Evolutionary conservation across 2,329 filamentous ascomycete species (phyloP), one percentile per base, ranked within the genome.

Genomic region (Fusarium sp.): DNA sequence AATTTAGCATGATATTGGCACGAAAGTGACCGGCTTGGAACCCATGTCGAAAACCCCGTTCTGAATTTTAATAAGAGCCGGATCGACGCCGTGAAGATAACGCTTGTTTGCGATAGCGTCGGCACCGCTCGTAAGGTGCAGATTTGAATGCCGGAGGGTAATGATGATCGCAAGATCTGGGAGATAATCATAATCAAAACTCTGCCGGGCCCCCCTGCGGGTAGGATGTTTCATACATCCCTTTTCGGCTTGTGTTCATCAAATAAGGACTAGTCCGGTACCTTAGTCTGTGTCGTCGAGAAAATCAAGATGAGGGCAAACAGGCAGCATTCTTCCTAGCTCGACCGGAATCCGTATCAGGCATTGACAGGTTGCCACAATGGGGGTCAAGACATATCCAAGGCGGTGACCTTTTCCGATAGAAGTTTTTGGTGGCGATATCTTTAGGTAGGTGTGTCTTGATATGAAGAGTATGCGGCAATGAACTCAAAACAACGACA

Each of bases 131-230:
- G 38, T 15, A 42, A 42, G 49, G 63, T 55, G 34, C 46, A 66
- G 50, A 53, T 67, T 63, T 36, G 57, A 68, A 46, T 71, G 63
- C 67, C 67, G 67, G 66, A 40, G 51, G 50, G 51, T 53, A 57
- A 57, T 65, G 63, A 45, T 68, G 45, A 68, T 68, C 63, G 44
- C 36, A 46, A 71, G 68, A 71, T 71, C 68, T 68, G 24, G 55
- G 50, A 66, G 68, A 66, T 58, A 69, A 74, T 58, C 54, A 67
- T 57, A 74, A 72, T 71, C 54, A 74, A 66, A 71, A 54, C 17
- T 20, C 50, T 61, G 31, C 64, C 48, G 51, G 67, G 72, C 39
- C 22, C 68, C 72, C 72, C 58, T 72, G 72, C 52, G 54, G 18
- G 26, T 31, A 22, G 18, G 34, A 49, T 72, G 71, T 75, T 75